Evolutionary conservation across 2,329 filamentous ascomycete genomes (phyloP), one percentile per base, ranked within the genome.

Genomic region (Beauveria brongniartii): DNA sequence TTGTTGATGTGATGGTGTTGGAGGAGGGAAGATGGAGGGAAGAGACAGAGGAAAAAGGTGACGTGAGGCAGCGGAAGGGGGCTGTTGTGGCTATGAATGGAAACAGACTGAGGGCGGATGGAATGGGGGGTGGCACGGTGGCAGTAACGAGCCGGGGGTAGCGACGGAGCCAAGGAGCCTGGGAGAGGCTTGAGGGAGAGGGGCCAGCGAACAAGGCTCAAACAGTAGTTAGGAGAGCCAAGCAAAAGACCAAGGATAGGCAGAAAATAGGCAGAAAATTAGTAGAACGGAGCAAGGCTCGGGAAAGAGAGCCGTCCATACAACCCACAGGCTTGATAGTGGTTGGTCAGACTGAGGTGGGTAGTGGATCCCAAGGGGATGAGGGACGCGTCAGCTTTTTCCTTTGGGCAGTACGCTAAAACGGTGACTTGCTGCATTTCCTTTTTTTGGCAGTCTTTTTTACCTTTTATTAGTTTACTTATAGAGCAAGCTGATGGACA

Each of bases 61-160:
- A 67, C 64, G 62, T 64, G 58, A 61, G 51, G 34, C 65, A 65
- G 65, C 66, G 65, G 65, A 69, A 70, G 67, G 70, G 70, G 67
- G 67, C 30, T 53, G 58, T 53, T 63, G 65, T 66, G 65, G 70
- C 69, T 73, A 70, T 72, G 69, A 70, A 72, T 70, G 70, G 67
- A 67, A 68, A 52, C 37, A 41, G 34, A 37, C 34, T 34, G 3
- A 12, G 8, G n/a, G 24, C 65, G 67, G 67, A 43, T 43, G 46
- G 55, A 58, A 48, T 47, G 47, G 37, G 18, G 50, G 30, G 24
- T 30, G n/a, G 48, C 18, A 51, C 30, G 28, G 34, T 37, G 34
- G 34, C 34, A 37, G 34, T 16, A 37, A 37, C 12, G 12, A 16
- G 14, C 18, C 18, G 24, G 55, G 55, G n/a, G 28, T 3, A 26